Conservation (phyloP, 1,284 basidiomycete species). For the Chondrostereum purpureum region DNA sequence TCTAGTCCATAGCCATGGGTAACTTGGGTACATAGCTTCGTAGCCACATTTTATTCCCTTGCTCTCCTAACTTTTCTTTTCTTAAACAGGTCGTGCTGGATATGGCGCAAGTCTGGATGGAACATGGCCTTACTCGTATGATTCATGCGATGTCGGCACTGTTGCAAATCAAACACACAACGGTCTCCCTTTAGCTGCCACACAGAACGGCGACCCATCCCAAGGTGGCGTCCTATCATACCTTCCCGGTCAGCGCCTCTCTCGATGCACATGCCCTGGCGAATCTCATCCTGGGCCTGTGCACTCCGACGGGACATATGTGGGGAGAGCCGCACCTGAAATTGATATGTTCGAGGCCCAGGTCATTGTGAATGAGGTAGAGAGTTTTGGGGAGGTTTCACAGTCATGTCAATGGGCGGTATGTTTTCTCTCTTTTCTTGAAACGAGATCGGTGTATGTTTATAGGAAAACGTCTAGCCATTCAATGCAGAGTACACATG, state of each 20-base stretch:
- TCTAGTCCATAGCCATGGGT: conserved; percentile 1
- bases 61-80: not conserved
- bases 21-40: conserved; percentile 1
- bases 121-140: conserved; percentile 41
- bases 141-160: conserved; percentile 50
- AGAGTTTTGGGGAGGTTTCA: conserved; percentile 39
- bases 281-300: conserved; percentile 82
- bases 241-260: conserved; percentile 78
- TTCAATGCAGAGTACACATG: conserved; percentile 38
- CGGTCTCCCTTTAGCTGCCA: conserved; percentile 15
- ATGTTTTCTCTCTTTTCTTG: conserved; percentile 14
- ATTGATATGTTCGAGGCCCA: conserved; percentile 80
- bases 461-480: conserved; percentile 24
- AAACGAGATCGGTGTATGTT: not conserved
- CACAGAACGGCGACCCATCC: not conserved
- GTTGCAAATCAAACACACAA: conserved; percentile 38
- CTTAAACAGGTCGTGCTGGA: conserved; percentile 48
- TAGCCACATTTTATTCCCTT: not conserved
- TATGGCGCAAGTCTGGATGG: conserved; percentile 33
- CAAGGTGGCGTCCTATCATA: conserved; percentile 39
- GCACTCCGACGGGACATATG: conserved; percentile 49
- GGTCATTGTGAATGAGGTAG: conserved; percentile 15
- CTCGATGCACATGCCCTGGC: conserved; percentile 72
- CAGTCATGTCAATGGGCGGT: conserved; percentile 61
- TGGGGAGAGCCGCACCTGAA: conserved; percentile 78